Evolutionary conservation across 352 stramenopile species (phyloP), one percentile per base, ranked within the genome.

Genomic region (Phytopythium kandeliae): DNA sequence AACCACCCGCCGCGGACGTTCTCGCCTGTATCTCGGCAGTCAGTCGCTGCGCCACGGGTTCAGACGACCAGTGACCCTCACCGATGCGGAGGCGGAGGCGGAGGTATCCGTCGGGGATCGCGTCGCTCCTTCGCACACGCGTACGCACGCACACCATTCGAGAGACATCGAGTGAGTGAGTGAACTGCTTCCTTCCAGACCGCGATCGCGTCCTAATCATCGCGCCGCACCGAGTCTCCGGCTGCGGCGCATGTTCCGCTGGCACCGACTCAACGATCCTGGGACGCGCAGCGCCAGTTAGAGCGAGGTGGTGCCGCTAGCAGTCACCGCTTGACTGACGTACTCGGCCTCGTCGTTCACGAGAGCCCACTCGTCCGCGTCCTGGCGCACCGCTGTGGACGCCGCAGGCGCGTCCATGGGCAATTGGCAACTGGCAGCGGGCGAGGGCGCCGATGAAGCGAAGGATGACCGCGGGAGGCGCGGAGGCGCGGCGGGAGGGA

Each of bases 311-410:
- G n/a, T n/a, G n/a, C n/a, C n/a, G n/a, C n/a, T n/a, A n/a, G n/a
- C n/a, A n/a, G n/a, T n/a, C n/a, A n/a, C n/a, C n/a, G n/a, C n/a
- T n/a, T n/a, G n/a, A n/a, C n/a, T n/a, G n/a, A 62, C 69, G 51
- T 66, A 91, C 79, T 89, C 74, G 13, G 77, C 74, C 8, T 82
- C 62, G 30, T 86, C 74, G 45, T 86, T 69, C 53, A 91, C 80
- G 48, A 91, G 52, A 41, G 65, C 71, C 80, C 80, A 91, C 44
- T 87, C 80, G 30, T 86, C 77, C 24, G 78, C 48, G 40, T 51
- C 45, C 6, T 51, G 45, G 24, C 22, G 15, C 40, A 24, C 13
- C 7, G 38, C 38, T 21, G 38, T n/a, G 19, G 21, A 26, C 10
- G 19, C 38, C 26, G 12, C 28, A 13, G 28, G 30, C 31, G n/a